A percentile compares a stretch with the other conserved stretches of the same genome.
These are phyloP conservation scores for Vigna unguiculata DNA, from an alignment of 306 rosid species.

Conservation along the genomic window DNA sequence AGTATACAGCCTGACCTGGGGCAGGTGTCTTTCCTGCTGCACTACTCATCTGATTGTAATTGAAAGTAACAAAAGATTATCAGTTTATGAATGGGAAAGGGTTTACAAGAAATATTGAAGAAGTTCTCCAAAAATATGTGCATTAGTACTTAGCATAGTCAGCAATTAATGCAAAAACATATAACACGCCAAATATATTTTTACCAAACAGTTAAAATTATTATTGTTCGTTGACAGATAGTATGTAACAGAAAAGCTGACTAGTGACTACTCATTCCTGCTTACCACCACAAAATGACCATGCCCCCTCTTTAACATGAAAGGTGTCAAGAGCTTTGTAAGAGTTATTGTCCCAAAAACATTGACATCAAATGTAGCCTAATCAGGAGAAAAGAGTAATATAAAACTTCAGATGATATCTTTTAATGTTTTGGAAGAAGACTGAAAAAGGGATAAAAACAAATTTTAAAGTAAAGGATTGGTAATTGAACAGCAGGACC, in stretches of 20 bases:
- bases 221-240: constrained; percentile 24
- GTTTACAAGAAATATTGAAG: constrained; percentile 27
- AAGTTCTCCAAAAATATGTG: constrained; percentile 14
- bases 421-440: constrained; percentile 28
- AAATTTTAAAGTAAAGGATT: constrained; percentile 14
- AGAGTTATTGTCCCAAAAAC: constrained; percentile 92
- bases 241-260: constrained; percentile 7
- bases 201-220: constrained; percentile 31
- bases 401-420: constrained; percentile 43
- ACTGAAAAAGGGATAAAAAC: neutral
- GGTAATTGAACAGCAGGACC: constrained; percentile 27
- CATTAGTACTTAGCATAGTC: constrained; percentile 11
- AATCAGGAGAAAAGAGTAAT: constrained; percentile 40
- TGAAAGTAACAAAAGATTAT: constrained; percentile 37
- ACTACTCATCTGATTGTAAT: constrained; percentile 84
- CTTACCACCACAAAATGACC: constrained; percentile 99
- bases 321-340: constrained; percentile 82
- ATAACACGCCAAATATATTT: constrained; percentile 32
- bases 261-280: constrained; percentile 35
- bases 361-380: constrained; percentile 89
- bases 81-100: constrained; percentile 33
- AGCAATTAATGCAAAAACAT: constrained; percentile 18
- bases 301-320: constrained; percentile 83
- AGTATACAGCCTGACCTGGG: constrained; percentile 94
- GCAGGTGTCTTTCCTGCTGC: constrained; percentile 97